Conservation (phyloP, 805 yeast species). For the Jamesozyma jinghongensis region DNA sequence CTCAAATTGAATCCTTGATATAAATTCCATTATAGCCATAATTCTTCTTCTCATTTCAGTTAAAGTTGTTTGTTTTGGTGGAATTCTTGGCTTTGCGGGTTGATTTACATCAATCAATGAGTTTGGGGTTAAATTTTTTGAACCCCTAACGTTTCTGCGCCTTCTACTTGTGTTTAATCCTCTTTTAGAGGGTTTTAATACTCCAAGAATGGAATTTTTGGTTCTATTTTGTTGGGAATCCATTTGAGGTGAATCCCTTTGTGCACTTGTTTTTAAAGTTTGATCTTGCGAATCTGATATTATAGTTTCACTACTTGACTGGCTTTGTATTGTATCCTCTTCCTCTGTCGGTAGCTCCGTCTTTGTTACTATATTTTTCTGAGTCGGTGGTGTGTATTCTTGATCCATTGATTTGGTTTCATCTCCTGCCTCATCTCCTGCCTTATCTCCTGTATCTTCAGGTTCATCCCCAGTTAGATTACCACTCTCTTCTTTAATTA, state of each 20-base stretch:
- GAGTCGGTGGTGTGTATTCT: not conserved
- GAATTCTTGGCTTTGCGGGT: slow-evolving; percentile 76
- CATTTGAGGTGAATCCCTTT: no score
- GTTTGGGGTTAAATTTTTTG: slow-evolving; percentile 10
- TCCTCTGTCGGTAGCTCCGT: not conserved
- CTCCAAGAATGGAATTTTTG: no score
- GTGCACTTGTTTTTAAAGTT: no score
- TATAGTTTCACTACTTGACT: not conserved
- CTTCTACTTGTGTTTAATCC: not conserved
- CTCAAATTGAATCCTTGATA: slow-evolving; percentile 80
- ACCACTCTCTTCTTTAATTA: no score
- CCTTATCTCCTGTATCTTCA: slow-evolving; percentile 2
- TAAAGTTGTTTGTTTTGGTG: slow-evolving; percentile 63
- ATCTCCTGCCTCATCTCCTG: no score
- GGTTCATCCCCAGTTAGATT: slow-evolving; percentile 8
- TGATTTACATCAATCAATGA: slow-evolving; percentile 47
- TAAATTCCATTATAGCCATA: slow-evolving; percentile 83
- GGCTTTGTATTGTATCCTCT: slow-evolving; percentile 2
- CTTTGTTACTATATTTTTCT: not conserved
- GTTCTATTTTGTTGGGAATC: not conserved
- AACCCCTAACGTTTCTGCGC: no score
- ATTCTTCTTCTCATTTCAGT: slow-evolving; percentile 83
- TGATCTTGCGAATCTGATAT: no score
- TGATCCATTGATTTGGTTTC: not conserved
- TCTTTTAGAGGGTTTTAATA: not conserved